A percentile compares a stretch with the other conserved stretches of the same genome.
Conservation (phyloP, 2,329 filamentous ascomycete genomes). For the Calonectria honghensis region DNA sequence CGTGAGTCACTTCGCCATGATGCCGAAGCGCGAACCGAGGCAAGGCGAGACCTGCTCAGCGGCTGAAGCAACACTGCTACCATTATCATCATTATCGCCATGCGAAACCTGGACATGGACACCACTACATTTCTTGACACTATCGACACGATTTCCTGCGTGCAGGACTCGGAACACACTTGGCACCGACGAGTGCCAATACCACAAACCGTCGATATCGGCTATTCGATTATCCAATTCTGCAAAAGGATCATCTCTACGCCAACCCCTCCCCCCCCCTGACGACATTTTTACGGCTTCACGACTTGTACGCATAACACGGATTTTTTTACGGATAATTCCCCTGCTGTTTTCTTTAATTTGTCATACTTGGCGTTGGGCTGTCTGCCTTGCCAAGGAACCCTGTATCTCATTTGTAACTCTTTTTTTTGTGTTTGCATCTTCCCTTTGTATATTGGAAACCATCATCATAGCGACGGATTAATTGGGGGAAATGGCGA, state of each 20-base stretch:
- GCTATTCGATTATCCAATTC: constrained; percentile 2
- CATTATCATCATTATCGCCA: background rate
- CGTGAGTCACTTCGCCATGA: constrained; percentile 24
- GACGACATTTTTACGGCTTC: constrained; percentile 21
- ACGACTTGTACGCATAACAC: constrained; percentile 28
- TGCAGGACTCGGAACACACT: background rate
- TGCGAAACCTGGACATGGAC: background rate
- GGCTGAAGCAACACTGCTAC: constrained; percentile 3
- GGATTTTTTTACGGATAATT: constrained; percentile 19
- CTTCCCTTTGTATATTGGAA: constrained; percentile 8
- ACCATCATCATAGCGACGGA: background rate
- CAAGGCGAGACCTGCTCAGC: constrained; percentile 11
- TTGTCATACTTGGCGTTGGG: background rate
- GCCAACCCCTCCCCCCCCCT: background rate
- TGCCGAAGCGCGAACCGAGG: constrained; percentile 3
- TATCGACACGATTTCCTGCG: background rate
- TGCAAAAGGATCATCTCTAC: background rate
- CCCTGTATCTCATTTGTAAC: constrained; percentile 14
- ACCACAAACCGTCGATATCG: background rate
- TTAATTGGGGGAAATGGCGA: constrained; percentile 18
- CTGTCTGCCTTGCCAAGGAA: constrained; percentile 9
- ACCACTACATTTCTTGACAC: background rate
- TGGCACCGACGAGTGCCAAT: background rate
- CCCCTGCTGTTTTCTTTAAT: background rate
- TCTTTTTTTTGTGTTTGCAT: background rate